phyloP scores from a whole-genome alignment of 495 filamentous ascomycete genomes.

The Talaromyces wortmannii region DNA sequence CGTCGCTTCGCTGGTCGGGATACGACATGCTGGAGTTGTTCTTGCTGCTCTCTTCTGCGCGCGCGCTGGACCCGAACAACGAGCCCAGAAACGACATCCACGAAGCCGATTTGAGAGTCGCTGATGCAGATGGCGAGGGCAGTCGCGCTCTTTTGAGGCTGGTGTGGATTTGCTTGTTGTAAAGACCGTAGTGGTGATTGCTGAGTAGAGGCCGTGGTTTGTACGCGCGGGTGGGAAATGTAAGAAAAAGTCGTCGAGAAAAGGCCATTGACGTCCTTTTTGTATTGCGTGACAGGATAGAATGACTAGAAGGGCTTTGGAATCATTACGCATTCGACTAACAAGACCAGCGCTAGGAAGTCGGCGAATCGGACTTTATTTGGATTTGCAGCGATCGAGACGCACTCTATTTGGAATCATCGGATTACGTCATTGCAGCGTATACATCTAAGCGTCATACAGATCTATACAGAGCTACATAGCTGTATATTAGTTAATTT shows the following conservation, averaged over 20 bases:
- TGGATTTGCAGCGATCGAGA: no score
- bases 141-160: conserved; percentile 7
- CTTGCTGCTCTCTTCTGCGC: conserved; percentile 19
- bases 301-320: background rate
- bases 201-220: background rate
- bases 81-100: conserved; percentile 71
- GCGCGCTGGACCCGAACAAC: conserved; percentile 60
- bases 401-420: no score
- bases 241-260: background rate
- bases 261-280: background rate
- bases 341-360: no score
- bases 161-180: background rate
- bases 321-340: no score
- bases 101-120: conserved; percentile 52
- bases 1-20: conserved; percentile 69
- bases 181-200: background rate
- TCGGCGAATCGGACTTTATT: no score
- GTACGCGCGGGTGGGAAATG: background rate
- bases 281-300: background rate
- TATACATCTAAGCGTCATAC: no score
- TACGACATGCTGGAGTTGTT: conserved; percentile 55
- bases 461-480: no score
- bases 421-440: no score
- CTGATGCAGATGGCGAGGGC: conserved; percentile 18
- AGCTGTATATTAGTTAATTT: no score